Evolutionary conservation across 257 asterid species (phyloP), one percentile per base, ranked within the genome.

Genomic region (Scutellaria barbata): DNA sequence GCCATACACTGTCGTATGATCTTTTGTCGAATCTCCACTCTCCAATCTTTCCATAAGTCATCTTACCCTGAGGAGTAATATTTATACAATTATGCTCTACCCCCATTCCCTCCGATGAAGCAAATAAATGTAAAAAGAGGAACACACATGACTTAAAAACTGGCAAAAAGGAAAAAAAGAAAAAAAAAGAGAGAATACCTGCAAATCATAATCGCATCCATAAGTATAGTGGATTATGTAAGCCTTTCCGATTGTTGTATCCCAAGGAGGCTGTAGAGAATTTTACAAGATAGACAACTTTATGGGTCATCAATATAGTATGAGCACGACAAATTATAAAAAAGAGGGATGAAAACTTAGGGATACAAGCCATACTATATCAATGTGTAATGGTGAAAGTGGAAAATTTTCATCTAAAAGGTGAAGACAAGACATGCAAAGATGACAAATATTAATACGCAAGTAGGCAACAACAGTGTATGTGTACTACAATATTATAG

Each of bases 21-120:
- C 97, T 88, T 78, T 93, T 93, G 82, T 93, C 98, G 47, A 93
- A 93, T 86, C 98, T 90, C 98, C 97, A 93, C 75, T 90, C 95
- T 72, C 98, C 98, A 56, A 90, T 76, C 85, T 90, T 90, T 75
- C 97, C 97, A n/a, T 81, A 81, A 37, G 96, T 93, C 85, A 89
- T 58, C 55, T 87, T 81, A n/a, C 98, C 98, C 96, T 90, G 74
- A 47, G 14, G 2, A 10, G n/a, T 12, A 6, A 10, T 68, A 62
- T 46, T 39, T 39, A 54, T 47, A 9, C 37, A 14, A 56, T 47
- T 17, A 16, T 58, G 54, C 41, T 41, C 50, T 30, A 2, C 35
- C 35, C 35, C 5, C 35, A 30, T 30, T 30, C 35, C 25, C 35
- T 30, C 35, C 3, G 35, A 30, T 30, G 35, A 30, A 30, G 35